Conservation (phyloP, 208 protist genomes). For the Paratrypanosoma confusum region DNA sequence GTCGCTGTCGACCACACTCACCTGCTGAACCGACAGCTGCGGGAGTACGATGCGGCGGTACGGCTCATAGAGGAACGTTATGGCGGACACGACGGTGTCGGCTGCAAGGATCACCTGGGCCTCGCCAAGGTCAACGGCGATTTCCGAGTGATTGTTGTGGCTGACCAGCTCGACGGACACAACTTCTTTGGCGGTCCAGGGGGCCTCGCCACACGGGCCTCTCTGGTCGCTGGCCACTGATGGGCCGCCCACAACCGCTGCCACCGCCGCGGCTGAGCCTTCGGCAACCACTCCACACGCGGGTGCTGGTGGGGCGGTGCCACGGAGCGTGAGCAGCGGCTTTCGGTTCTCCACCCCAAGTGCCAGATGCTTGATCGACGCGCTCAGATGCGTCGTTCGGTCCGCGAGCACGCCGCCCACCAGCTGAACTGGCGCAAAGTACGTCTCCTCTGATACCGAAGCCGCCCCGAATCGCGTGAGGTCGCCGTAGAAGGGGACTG, state of each 20-base stretch:
- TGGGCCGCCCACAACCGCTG: too few relatives aligned
- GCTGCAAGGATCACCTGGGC: conserved; percentile 27
- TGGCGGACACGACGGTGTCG: conserved; percentile 21
- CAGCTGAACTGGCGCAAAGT: conserved; percentile 5
- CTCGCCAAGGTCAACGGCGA: conserved; percentile 21
- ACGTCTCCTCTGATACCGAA: conserved; percentile 1
- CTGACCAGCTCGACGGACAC: background rate
- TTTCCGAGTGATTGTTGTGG: too few relatives aligned
- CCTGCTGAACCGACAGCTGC: conserved; percentile 24
- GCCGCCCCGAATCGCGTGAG: conserved; percentile 4
- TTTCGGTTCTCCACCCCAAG: too few relatives aligned
- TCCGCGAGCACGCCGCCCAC: too few relatives aligned
- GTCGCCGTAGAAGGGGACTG: too few relatives aligned
- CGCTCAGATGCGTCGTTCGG: background rate
- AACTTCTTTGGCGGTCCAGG: background rate
- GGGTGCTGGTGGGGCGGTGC: too few relatives aligned
- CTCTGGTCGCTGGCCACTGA: too few relatives aligned
- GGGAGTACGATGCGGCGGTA: conserved; percentile 45
- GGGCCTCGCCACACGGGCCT: too few relatives aligned
- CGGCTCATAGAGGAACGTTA: conserved; percentile 48
- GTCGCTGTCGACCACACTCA: conserved; percentile 33
- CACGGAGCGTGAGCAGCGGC: too few relatives aligned
- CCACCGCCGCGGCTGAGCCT: too few relatives aligned
- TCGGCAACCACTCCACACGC: too few relatives aligned
- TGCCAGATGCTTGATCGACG: background rate